Conservation (phyloP, 1,139 yeast species). For the Yarrowia galli region DNA sequence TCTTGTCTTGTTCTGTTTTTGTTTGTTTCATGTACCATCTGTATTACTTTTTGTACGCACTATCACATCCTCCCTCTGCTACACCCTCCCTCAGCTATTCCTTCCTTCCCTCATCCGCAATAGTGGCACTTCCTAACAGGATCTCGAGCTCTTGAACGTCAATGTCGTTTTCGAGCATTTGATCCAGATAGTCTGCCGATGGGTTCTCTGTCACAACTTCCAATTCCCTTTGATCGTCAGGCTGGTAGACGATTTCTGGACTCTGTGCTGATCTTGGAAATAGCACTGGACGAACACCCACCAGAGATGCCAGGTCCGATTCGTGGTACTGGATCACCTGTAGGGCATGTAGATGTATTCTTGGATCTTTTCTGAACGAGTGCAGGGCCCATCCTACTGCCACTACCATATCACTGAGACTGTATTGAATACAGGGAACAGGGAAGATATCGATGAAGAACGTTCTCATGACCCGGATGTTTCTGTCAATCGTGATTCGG, state of each 20-base stretch:
- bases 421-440: neutral
- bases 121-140: neutral
- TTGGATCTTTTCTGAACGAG: constrained; percentile 1
- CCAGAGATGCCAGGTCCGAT: neutral
- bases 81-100: no score
- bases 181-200: neutral
- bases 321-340: constrained; percentile 6
- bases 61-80: no score
- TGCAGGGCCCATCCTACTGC: neutral
- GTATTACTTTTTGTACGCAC: no score
- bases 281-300: neutral
- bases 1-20: no score
- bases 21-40: no score
- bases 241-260: constrained; percentile 1
- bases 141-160: neutral
- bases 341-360: constrained; percentile 6
- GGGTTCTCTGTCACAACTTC: neutral
- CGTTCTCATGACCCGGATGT: constrained; percentile 10
- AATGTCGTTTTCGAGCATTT: neutral
- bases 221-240: neutral
- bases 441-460: constrained; percentile 4
- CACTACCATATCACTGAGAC: neutral
- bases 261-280: neutral
- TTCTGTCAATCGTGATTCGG: neutral
- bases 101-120: neutral